Base-by-base conservation (phyloP, 306 rosid genomes). In the Ormosia emarginata region DNA sequence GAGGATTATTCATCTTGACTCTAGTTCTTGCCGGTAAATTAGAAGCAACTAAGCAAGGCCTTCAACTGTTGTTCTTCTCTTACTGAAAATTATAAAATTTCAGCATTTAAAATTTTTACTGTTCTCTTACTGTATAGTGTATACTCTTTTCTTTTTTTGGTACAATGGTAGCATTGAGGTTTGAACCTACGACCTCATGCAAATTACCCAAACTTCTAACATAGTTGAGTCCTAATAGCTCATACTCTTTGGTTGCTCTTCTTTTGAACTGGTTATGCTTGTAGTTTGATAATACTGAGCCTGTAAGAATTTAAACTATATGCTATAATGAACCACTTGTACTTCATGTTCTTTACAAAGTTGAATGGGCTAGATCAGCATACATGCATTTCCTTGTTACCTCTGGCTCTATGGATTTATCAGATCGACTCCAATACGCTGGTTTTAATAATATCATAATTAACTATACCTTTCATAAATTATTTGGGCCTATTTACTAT, bases 11-110 rank as follows among this genome's bases (percentile, higher is more conserved):
- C 58, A 36, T 76, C 39, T 24, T 37, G 57, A 58, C 30, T 59
- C 77, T 56, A 8, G 67, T 72, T 71, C 46, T 67, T 74, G 30
- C 63, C 17, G 64, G 55, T 63, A 74, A 71, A 68, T 13, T 61
- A 39, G 69, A 40, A 71, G 55, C 56, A 53, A 40, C 44, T 37
- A 40, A 53, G 67, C n/a, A 37, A 58, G 44, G 2, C 44, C 43
- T 33, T 69, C 30, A 56, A 58, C 67, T 10, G 37, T 11, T 70
- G 10, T 63, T 59, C 29, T 46, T 58, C 63, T 66, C 2, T 47
- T 6, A 62, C 34, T 2, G 13, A 63, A 53, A 74, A 40, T 47
- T 17, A 5, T 65, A 55, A 39, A 55, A 5, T 73, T 37, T 63
- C 46, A 53, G 34, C 66, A 33, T 50, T 14, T 13, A 39, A 17